phyloP scores from a whole-genome alignment of 495 filamentous ascomycete genomes.

The Aspergillus diversus region DNA sequence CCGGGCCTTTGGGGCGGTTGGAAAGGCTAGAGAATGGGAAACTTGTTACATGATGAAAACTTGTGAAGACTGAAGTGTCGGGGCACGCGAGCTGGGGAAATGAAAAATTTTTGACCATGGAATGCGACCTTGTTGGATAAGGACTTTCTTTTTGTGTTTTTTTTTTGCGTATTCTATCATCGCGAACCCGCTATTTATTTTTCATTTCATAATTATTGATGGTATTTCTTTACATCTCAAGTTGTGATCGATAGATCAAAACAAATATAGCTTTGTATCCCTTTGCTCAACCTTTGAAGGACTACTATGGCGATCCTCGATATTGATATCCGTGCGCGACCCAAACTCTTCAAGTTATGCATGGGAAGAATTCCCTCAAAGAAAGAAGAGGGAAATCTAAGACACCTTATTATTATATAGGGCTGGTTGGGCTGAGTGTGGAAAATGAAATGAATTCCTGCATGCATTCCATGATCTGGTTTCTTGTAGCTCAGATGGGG shows the following conservation, averaged over 20 bases:
- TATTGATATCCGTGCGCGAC: conserved; percentile 27
- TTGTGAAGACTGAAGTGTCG: conserved; percentile 20
- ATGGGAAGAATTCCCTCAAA: conserved; percentile 13
- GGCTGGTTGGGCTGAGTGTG: conserved; percentile 11
- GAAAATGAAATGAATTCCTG: background rate
- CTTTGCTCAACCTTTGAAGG: conserved; percentile 9
- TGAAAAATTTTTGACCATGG: conserved; percentile 10
- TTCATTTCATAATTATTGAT: too few species aligned
- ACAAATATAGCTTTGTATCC: conserved; percentile 11
- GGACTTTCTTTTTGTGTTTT: background rate
- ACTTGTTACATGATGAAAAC: conserved; percentile 19
- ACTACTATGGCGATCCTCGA: conserved; percentile 9
- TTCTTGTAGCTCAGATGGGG: background rate
- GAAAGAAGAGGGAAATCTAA: conserved; percentile 5
- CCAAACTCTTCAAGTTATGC: conserved; percentile 24
- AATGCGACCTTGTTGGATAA: conserved; percentile 21
- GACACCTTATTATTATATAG: conserved; percentile 10
- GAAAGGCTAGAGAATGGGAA: background rate
- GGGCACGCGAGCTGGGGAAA: conserved; percentile 24
- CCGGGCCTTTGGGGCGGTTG: too few species aligned
- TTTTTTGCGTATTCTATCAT: too few species aligned
- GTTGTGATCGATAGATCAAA: background rate
- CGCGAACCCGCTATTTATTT: too few species aligned
- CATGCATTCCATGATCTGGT: conserved; percentile 14
- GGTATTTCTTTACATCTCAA: too few species aligned